These are phyloP conservation scores for Alternaria brassicicola DNA, from an alignment of 2,329 filamentous ascomycete species.

Conservation along the genomic window DNA sequence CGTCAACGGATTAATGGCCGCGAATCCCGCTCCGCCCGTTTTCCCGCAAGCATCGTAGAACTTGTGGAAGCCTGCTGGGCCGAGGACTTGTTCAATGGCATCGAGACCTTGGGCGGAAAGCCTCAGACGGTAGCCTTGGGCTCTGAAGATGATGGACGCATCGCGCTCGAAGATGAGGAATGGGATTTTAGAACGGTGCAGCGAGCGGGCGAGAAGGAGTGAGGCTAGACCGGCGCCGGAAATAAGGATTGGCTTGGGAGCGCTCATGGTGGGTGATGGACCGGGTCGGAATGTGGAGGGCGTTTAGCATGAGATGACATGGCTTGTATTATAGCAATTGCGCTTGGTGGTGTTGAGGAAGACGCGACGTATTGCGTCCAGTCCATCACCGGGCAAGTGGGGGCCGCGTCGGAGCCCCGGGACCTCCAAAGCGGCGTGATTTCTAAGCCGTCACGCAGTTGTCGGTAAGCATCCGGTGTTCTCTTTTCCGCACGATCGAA, in stretches of 20 bases:
- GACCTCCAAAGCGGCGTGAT: background rate
- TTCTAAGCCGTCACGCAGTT: background rate
- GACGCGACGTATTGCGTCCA: background rate
- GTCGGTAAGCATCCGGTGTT: background rate
- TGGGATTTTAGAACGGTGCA: slow-evolving; percentile 39
- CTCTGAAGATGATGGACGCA: slow-evolving; percentile 60
- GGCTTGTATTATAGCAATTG: slow-evolving; percentile 3
- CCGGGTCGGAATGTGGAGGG: background rate
- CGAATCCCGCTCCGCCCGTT: slow-evolving; percentile 63
- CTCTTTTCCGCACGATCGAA: background rate
- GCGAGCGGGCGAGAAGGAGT: slow-evolving; percentile 40
- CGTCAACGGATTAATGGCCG: slow-evolving; percentile 59
- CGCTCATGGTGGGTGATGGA: slow-evolving; percentile 20
- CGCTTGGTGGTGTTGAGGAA: background rate
- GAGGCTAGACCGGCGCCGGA: slow-evolving; percentile 42
- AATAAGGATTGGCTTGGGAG: slow-evolving; percentile 51
- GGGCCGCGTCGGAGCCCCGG: background rate
- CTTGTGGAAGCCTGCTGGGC: slow-evolving; percentile 54
- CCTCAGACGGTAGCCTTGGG: slow-evolving; percentile 67
- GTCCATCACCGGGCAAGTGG: background rate
- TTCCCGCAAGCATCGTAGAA: slow-evolving; percentile 67
- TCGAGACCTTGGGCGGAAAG: slow-evolving; percentile 63
- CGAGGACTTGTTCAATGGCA: slow-evolving; percentile 65
- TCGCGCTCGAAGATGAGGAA: slow-evolving; percentile 51
- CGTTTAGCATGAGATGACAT: background rate